A percentile compares a stretch with the other conserved stretches of the same genome.
These are phyloP conservation scores for Ceratocystis eucalypticola DNA, from an alignment of 2,329 filamentous ascomycete genomes.

Conservation along the genomic window DNA sequence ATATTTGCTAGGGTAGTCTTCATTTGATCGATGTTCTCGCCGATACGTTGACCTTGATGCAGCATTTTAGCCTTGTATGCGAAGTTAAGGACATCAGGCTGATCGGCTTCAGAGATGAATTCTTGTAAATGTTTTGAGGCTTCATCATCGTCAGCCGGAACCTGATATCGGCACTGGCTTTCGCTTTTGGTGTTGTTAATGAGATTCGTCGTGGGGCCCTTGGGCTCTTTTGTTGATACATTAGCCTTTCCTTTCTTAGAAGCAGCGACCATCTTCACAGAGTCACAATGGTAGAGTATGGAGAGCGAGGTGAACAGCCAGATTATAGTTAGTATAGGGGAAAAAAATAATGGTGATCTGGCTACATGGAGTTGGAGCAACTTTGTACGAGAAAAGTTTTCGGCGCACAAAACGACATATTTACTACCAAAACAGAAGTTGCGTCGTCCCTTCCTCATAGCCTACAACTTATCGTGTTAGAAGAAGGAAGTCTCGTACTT, in stretches of 20 bases:
- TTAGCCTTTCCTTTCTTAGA: not conserved
- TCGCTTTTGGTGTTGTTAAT: not conserved
- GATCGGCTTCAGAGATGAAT: constrained; percentile 11
- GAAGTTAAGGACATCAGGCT: constrained; percentile 13
- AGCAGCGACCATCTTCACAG: not conserved
- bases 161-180: constrained; percentile 4
- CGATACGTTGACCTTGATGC: constrained; percentile 10
- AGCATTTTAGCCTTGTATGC: constrained; percentile 18
- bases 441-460: not conserved
- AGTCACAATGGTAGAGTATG: not conserved
- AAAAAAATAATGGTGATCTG: not conserved
- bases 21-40: constrained; percentile 10
- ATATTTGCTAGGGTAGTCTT: constrained; percentile 14
- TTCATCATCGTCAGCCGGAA: not conserved
- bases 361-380: not conserved
- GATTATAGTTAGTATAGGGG: not conserved
- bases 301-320: not conserved
- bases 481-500: not conserved
- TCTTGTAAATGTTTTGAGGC: constrained; percentile 9
- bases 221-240: not conserved
- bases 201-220: not conserved
- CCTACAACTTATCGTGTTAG: no score
- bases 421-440: not conserved
- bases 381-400: not conserved
- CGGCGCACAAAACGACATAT: not conserved